These are phyloP conservation scores for Podila verticillata DNA, from an alignment of 192 early-diverging fungal species.

Conservation along the genomic window DNA sequence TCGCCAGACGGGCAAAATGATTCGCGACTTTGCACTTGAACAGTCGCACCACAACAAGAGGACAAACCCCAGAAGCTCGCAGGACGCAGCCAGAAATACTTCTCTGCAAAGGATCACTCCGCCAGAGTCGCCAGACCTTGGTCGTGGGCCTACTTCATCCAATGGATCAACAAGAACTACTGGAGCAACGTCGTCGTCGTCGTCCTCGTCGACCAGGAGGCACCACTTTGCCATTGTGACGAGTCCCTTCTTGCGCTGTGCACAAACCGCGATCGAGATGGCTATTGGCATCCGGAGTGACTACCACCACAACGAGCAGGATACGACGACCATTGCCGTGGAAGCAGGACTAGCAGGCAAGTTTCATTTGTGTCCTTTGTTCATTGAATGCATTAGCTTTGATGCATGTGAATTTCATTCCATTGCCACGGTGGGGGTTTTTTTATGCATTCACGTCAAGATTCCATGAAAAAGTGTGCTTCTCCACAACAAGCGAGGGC, in stretches of 20 bases:
- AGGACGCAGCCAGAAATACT: not conserved
- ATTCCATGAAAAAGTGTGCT: too few relatives aligned
- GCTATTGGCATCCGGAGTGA: slow-evolving; percentile 35
- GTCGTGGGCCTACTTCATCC: not conserved
- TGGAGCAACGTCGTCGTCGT: not conserved
- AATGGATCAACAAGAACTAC: not conserved
- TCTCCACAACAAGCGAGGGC: too few relatives aligned
- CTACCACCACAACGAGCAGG: not conserved
- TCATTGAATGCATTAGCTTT: not conserved
- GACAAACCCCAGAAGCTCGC: too few relatives aligned
- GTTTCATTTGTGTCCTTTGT: not conserved
- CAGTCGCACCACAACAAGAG: not conserved
- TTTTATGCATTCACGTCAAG: not conserved
- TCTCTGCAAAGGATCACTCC: slow-evolving; percentile 34
- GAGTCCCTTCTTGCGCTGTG: slow-evolving; percentile 46
- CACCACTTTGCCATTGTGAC: slow-evolving; percentile 49
- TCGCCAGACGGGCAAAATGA: slow-evolving; percentile 35
- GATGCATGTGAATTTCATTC: not conserved
- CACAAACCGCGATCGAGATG: slow-evolving; percentile 50
- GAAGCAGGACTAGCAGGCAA: slow-evolving; percentile 44
- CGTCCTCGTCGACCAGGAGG: not conserved
- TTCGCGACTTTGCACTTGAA: slow-evolving; percentile 35
- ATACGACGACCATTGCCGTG: slow-evolving; percentile 32
- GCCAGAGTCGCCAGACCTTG: slow-evolving; percentile 23
- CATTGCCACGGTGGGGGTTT: too few relatives aligned